Evolutionary conservation across 345 rosid genomes (phyloP), one percentile per base, ranked within the genome.

Genomic region (Euphorbia lathyris): DNA sequence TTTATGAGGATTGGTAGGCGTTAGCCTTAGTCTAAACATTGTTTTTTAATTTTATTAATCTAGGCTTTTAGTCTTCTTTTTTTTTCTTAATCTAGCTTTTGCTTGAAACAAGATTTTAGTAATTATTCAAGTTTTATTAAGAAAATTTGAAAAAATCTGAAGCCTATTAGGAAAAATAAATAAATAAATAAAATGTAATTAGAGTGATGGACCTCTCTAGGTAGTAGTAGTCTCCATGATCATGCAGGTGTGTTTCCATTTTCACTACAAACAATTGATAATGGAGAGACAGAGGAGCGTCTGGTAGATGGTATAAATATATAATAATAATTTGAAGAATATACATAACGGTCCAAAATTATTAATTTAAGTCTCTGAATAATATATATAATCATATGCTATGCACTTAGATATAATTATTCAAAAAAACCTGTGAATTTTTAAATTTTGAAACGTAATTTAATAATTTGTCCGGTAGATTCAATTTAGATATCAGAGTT

Each of bases 361-460:
- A n/a, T 5, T 22, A 4, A 22, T 55, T 51, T n/a, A 34, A 20
- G 9, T 66, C 45, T 51, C 48, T 34, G 59, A 45, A 52, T 52
- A 34, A 34, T 20, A 25, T 43, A 25, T 26, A 17, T 42, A 53
- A 58, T 59, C 71, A 59, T 58, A 58, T 58, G 52, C 62, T 52
- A 1, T 32, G 22, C 62, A 36, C 61, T 40, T n/a, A 13, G 22
- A 3, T 27, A 14, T 58, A 30, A 9, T 30, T 7, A 48, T 14
- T 9, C 7, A 1, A 14, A n/a, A 6, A 47, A 70, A 66, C 51
- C 25, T 76, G 76, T 66, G 72, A 75, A 79, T 80, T 84, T 77
- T 73, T n/a, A n/a, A 78, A 79, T 77, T 77, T 77, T 81, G 71
- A 81, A 84, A 78, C 32, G 50, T 1, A 26, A 19, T 67, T 51